Percentiles rank a stretch among this genome's conserved stretches.
Evolutionary conservation across 2,329 filamentous ascomycete genomes (phyloP).

Genomic region (Capronia epimyces): DNA sequence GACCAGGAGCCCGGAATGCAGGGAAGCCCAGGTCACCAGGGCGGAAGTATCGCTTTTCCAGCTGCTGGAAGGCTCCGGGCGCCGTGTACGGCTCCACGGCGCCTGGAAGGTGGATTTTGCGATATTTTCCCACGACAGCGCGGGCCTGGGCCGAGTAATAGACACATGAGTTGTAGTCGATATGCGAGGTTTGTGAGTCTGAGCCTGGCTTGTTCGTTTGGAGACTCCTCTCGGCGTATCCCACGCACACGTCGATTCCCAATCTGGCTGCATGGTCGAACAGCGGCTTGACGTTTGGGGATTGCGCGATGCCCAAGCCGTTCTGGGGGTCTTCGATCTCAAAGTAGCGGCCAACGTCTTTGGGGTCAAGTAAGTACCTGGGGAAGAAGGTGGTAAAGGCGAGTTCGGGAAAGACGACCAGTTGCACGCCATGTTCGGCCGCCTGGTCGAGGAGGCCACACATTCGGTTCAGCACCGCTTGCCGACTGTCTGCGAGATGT

Average conservation of each 20-base stretch:
- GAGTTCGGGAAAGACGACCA: constrained; percentile 50
- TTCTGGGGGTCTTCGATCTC: constrained; percentile 35
- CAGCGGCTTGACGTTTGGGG: constrained; percentile 44
- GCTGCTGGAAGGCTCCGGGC: constrained; percentile 47
- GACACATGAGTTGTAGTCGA: constrained; percentile 45
- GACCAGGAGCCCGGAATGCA: constrained; percentile 47
- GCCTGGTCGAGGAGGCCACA: constrained; percentile 46
- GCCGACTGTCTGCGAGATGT: constrained; percentile 38
- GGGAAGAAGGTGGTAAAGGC: constrained; percentile 55
- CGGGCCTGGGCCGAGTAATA: constrained; percentile 46
- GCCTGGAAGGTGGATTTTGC: constrained; percentile 52
- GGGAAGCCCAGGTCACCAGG: constrained; percentile 50
- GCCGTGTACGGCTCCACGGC: constrained; percentile 46
- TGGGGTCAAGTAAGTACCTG: constrained; percentile 44
- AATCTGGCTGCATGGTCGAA: constrained; percentile 45
- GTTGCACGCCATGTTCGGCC: constrained; percentile 40
- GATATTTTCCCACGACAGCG: constrained; percentile 47
- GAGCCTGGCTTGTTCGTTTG: constrained; percentile 36
- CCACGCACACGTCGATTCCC: constrained; percentile 48
- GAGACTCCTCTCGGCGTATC: constrained; percentile 47
- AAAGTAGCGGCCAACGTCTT: constrained; percentile 46
- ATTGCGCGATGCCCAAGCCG: constrained; percentile 33
- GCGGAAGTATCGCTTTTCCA: constrained; percentile 52
- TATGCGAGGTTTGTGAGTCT: too few species aligned
- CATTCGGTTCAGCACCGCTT: constrained; percentile 44